Evolutionary conservation across 2,329 filamentous ascomycete species (phyloP).

Genomic region (Lasiodiplodia sp.): DNA sequence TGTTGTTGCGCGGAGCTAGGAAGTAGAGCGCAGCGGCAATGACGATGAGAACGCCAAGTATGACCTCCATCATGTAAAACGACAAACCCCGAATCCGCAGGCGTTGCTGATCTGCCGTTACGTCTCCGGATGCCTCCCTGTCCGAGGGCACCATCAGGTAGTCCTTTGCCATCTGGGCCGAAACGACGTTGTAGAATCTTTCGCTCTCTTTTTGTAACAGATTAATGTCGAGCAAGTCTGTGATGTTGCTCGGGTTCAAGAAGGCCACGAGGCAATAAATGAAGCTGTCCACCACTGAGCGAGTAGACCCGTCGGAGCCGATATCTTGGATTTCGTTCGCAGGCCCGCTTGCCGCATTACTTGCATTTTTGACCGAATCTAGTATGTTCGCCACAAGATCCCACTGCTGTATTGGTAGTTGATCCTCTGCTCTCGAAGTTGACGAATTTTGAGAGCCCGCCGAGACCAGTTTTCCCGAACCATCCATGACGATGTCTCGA

Average conservation of each 20-base stretch:
- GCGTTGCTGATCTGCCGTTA: background rate
- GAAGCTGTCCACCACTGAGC: background rate
- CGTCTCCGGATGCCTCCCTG: background rate
- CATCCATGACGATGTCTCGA: background rate
- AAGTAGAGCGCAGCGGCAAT: background rate
- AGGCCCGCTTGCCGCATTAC: background rate
- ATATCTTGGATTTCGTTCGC: background rate
- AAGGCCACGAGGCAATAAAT: background rate
- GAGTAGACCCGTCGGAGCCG: background rate
- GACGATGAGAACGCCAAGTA: background rate
- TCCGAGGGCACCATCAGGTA: conserved; percentile 1
- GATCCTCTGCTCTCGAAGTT: background rate
- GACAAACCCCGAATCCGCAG: background rate
- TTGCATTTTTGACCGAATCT: background rate
- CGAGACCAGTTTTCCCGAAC: background rate
- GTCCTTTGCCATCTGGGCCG: background rate
- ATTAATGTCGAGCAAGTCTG: background rate
- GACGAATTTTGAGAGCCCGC: background rate
- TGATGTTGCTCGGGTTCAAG: background rate
- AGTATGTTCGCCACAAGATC: background rate
- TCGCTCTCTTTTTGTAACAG: background rate
- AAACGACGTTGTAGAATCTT: background rate
- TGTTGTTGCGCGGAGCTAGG: background rate
- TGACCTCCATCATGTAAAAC: background rate
- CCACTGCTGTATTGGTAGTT: background rate